Evolutionary conservation across 2,329 filamentous ascomycete genomes (phyloP), one percentile per base, ranked within the genome.

Genomic region (Rhynchosporium graminicola): DNA sequence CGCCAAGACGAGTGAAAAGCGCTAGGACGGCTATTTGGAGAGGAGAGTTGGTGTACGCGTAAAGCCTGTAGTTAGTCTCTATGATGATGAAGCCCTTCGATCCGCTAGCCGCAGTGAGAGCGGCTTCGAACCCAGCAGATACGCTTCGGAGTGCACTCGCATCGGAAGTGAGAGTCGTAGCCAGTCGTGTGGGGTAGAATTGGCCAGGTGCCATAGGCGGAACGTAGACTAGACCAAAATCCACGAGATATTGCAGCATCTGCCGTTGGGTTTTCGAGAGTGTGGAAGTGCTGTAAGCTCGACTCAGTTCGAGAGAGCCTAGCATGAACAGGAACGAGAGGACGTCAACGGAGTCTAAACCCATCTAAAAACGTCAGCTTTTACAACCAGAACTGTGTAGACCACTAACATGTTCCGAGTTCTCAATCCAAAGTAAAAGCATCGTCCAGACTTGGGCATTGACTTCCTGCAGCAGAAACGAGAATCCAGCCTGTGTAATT

Each of bases 391-490:
- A 46, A 47, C 31, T 3, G 47, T 15, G n/a, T 26, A 20, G 13
- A 9, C 13, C 8, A 69, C 74, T 47, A 65, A 83, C 83, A 60
- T 81, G 80, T 69, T 92, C 88, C 50, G 90, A 89, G 65, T 92
- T 90, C 69, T 96, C 91, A 57, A 99, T 87, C 82, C 97, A 99
- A 38, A 97, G 87, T 36, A 99, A 88, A 42, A 99, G 82, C 52
- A 99, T 81, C 31, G 92, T 95, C 95, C 95, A 99, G 42, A 99
- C 92, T 76, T 99, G 95, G 0, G 94, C 92, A 75, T 97, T 98
- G 63, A 94, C 89, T 73, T 97, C 94, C 72, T 98, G 94, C 8
- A 99, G 81, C 61, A 99, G 81, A 72, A 99, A 99, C 0, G 91
- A 93, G 74, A 99, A 99, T 7, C 95, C 95, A 2, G 91, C 87